These are phyloP conservation scores for Coemansia sp. DNA, from an alignment of 192 early-diverging fungal genomes.

Conservation along the genomic window DNA sequence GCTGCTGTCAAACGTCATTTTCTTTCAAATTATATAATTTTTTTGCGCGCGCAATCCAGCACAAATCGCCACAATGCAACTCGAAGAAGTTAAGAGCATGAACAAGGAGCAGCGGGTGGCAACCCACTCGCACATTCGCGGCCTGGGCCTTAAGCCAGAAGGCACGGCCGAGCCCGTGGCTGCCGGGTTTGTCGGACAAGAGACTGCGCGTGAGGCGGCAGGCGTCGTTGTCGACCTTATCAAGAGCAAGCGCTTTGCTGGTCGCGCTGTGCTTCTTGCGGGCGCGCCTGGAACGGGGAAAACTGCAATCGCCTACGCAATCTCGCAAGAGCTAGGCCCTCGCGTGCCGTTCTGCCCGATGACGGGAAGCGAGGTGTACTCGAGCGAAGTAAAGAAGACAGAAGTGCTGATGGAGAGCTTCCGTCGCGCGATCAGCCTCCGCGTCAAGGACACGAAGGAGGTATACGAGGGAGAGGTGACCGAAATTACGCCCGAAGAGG, in stretches of 20 bases:
- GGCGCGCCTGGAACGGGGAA: slow-evolving; percentile 98
- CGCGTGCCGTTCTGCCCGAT: slow-evolving; percentile 99
- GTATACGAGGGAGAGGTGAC: slow-evolving; percentile 99
- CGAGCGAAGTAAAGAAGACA: slow-evolving; percentile 98
- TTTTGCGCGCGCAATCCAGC: background rate
- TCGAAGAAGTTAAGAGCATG: slow-evolving; percentile 90
- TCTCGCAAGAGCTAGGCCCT: slow-evolving; percentile 95
- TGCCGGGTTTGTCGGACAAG: slow-evolving; percentile 97
- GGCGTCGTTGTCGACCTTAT: slow-evolving; percentile 96
- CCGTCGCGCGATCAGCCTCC: slow-evolving; percentile 91
- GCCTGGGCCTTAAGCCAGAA: slow-evolving; percentile 86
- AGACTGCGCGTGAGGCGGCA: slow-evolving; percentile 93
- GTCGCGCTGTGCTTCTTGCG: slow-evolving; percentile 90
- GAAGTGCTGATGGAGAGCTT: slow-evolving; percentile 99
- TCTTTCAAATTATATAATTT: background rate
- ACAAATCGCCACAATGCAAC: slow-evolving; percentile 68
- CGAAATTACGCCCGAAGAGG: slow-evolving; percentile 95
- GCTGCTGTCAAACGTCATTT: too few species aligned
- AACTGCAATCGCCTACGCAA: slow-evolving; percentile 95
- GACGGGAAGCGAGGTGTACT: slow-evolving; percentile 98
- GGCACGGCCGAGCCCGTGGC: slow-evolving; percentile 85
- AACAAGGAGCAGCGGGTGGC: slow-evolving; percentile 94
- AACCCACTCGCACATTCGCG: slow-evolving; percentile 97
- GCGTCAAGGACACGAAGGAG: slow-evolving; percentile 99
- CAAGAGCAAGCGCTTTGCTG: slow-evolving; percentile 96